Evolutionary conservation across 2,329 filamentous ascomycete genomes (phyloP), one percentile per base, ranked within the genome.

Genomic region (Akanthomyces muscarius): DNA sequence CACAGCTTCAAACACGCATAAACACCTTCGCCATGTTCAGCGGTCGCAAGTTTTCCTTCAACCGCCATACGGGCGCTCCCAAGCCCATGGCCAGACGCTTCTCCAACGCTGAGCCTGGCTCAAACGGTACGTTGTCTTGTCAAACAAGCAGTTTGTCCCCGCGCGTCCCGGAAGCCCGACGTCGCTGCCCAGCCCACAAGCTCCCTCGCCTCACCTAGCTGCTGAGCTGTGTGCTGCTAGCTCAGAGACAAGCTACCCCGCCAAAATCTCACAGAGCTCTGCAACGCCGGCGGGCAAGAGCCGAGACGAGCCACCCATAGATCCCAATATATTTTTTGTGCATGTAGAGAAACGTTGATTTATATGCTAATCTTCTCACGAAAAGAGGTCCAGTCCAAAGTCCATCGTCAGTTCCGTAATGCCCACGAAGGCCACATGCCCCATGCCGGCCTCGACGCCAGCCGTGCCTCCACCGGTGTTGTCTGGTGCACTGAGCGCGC

Each of bases 401-500:
- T 92, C 72, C 93, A 97, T 77, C 86, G 89, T 66, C 90, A 96
- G 74, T 97, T 97, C 80, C 90, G 93, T 70, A 86, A 87, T 73
- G 91, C 91, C 67, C 93, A 97, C 77, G 91, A 95, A 76, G 93
- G 93, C 64, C 92, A 96, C 79, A 88, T 91, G 73, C 89, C 91
- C 54, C 93, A 97, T 75, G 92, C 93, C 65, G 94, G 93, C 69
- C 88, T 97, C 68, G 93, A 97, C 72, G 89, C 92, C 61, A 90
- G 87, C 65, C 87, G 92, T 75, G 90, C 92, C 51, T 96, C 91
- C 18, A 98, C 94, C 16, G 94, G 94, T 76, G 94, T 97, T 4
- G 90, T 97, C 67, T 97, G 94, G 94, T 92, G 89, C 68, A 92
- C 89, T 3, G 90, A 95, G 78, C 89, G 91, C 69, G 93, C 93